These are phyloP conservation scores for Kregervanrija fluxuum DNA, from an alignment of 805 yeast genomes.

Conservation along the genomic window DNA sequence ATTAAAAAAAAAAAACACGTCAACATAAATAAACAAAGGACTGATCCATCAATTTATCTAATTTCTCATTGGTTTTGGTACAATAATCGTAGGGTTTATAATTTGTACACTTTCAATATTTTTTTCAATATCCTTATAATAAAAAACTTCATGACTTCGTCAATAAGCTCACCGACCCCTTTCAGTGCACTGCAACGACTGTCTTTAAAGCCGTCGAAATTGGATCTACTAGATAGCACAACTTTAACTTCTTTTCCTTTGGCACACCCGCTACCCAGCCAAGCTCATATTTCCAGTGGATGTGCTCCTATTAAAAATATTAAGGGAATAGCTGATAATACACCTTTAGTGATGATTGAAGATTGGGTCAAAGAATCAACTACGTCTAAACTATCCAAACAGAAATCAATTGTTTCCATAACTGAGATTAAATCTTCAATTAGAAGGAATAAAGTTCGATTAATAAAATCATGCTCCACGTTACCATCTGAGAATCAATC, in stretches of 20 bases:
- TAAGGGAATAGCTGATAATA: slow-evolving; percentile 1
- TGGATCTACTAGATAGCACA: slow-evolving; percentile 42
- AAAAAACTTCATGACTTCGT: not conserved
- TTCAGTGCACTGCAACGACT: not conserved
- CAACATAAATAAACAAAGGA: too few relatives aligned
- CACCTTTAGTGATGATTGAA: slow-evolving; percentile 39
- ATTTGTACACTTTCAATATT: too few relatives aligned
- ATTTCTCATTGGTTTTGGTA: too few relatives aligned
- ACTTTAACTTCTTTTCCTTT: slow-evolving; percentile 45
- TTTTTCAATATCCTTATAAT: too few relatives aligned
- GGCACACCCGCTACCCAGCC: slow-evolving; percentile 35
- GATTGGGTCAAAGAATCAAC: slow-evolving; percentile 38
- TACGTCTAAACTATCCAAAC: slow-evolving; percentile 2
- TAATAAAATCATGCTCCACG: not conserved
- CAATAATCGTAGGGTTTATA: too few relatives aligned
- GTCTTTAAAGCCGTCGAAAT: slow-evolving; percentile 27
- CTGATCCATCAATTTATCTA: too few relatives aligned
- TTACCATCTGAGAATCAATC: not conserved
- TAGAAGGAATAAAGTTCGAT: slow-evolving; percentile 5
- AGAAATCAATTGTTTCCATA: slow-evolving; percentile 26
- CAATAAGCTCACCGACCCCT: not conserved
- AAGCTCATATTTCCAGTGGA: slow-evolving; percentile 20
- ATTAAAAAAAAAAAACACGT: too few relatives aligned
- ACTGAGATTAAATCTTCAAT: slow-evolving; percentile 28
- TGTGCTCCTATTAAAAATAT: slow-evolving; percentile 21